Base-by-base conservation (phyloP, 1,284 basidiomycete species). In the Malassezia sympodialis region DNA sequence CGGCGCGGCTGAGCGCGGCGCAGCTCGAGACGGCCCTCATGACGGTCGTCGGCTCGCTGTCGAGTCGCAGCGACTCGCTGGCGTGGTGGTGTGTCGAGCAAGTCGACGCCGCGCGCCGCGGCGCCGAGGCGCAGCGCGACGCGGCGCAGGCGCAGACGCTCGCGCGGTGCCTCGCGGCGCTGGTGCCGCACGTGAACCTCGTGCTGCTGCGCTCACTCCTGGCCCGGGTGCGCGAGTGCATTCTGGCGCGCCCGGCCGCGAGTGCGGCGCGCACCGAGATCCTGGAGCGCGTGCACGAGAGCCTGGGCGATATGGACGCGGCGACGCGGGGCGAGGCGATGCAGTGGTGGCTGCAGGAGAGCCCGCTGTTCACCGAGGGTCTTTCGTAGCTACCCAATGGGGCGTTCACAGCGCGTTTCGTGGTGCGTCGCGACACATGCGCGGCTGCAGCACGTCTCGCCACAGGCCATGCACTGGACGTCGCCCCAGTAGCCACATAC, bases 311-410 rank as follows among this genome's bases (percentile, higher is more conserved):
- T 10, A 59, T 73, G 30, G 69, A 73, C 40, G 68, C 67, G 1
- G 63, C 67, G 28, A 69, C 68, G 17, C 50, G 67, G 7, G 67
- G 69, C 27, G 71, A 72, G 46, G 71, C 68, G 10, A 42, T 72
- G 37, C 47, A 62, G 17, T 73, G 71, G 71, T 73, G 71, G 71
- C 51, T 70, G n/a, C 62, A 66, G 34, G 51, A 68, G 15, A 58
- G 68, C 14, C 51, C 39, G 5, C 42, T 27, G 12, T 72, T 73
- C 55, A 52, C 55, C n/a, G 35, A 66, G 61, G 12, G 67, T 62
- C 40, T 70, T 46, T 40, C 39, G 11, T 17, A 19, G 17, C 30
- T 55, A 42, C 28, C 32, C 47, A 3, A 48, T 24, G 2, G 37
- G 40, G n/a, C 42, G 47, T 24, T 58, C 56, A 23, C 56, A 58